Evolutionary conservation across 306 rosid genomes (phyloP).

Genomic region (Urtica urens): DNA sequence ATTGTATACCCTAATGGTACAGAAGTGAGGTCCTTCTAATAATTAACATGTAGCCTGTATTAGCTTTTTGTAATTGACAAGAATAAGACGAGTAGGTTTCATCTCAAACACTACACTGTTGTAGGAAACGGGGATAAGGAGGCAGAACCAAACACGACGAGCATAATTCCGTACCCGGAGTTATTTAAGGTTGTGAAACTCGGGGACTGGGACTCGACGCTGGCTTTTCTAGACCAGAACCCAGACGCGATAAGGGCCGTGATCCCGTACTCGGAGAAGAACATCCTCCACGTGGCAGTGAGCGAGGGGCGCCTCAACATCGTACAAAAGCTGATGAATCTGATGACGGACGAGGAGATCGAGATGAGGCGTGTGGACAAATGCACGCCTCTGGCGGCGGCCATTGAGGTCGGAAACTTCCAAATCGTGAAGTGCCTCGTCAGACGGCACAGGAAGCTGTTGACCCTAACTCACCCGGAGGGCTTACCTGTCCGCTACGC

Average conservation of each 20-base stretch:
- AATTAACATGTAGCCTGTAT: too few relatives aligned
- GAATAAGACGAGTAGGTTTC: too few relatives aligned
- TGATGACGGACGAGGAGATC: background rate
- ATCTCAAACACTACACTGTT: too few relatives aligned
- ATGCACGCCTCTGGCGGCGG: background rate
- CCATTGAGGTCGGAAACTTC: background rate
- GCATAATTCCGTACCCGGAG: background rate
- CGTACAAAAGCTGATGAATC: background rate
- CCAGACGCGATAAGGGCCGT: constrained; percentile 2
- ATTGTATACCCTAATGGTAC: too few relatives aligned
- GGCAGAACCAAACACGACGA: too few relatives aligned
- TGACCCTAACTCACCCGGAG: background rate
- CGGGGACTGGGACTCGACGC: background rate
- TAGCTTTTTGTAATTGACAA: too few relatives aligned
- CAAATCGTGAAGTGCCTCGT: background rate
- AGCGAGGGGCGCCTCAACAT: background rate
- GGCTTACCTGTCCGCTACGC: background rate
- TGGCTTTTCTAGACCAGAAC: background rate
- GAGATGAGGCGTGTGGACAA: background rate
- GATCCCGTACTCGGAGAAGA: background rate
- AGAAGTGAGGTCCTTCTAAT: too few relatives aligned
- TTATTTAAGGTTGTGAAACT: background rate
- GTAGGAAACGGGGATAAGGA: too few relatives aligned
- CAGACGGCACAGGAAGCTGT: background rate
- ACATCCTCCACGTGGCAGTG: background rate